phyloP scores from a whole-genome alignment of 2,329 filamentous ascomycete species.

The Ilyonectria robusta region DNA sequence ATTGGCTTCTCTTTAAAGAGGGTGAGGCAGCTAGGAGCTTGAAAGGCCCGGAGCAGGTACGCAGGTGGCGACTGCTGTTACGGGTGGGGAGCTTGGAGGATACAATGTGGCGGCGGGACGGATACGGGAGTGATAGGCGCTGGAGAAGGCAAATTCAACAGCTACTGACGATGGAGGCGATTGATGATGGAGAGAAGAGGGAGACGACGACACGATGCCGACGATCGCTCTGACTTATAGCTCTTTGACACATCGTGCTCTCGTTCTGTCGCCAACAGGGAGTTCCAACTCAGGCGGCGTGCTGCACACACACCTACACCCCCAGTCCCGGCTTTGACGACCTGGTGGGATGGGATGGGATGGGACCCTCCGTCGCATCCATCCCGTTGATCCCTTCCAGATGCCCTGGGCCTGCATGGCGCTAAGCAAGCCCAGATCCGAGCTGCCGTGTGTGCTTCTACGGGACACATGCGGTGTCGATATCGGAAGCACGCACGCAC shows the following conservation, averaged over 20 bases:
- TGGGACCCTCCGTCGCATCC: constrained; percentile 25
- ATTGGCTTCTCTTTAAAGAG: background rate
- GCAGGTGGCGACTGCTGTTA: constrained; percentile 11
- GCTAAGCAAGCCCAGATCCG: constrained; percentile 27
- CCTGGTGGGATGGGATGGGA: constrained; percentile 1
- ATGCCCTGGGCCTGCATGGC: constrained; percentile 19
- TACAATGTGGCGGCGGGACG: constrained; percentile 18
- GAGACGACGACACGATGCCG: constrained; percentile 6
- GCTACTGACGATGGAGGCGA: constrained; percentile 8
- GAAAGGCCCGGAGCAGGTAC: constrained; percentile 8
- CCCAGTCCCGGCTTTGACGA: constrained; percentile 26
- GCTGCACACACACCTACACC: constrained; percentile 24
- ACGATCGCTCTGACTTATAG: constrained; percentile 7
- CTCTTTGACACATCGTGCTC: background rate
- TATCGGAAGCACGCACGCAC: background rate
- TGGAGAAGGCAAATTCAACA: constrained; percentile 19
- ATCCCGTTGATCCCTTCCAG: constrained; percentile 34
- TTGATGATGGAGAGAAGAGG: constrained; percentile 19
- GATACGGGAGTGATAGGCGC: constrained; percentile 38
- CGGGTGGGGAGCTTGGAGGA: constrained; percentile 30
- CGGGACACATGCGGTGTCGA: constrained; percentile 13
- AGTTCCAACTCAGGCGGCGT: constrained; percentile 5
- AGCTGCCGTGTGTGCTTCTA: constrained; percentile 8
- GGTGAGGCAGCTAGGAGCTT: background rate
- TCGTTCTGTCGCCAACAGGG: background rate